Base-by-base conservation (phyloP, 192 early-diverging fungal species). In the Backusella tuberculispora region DNA sequence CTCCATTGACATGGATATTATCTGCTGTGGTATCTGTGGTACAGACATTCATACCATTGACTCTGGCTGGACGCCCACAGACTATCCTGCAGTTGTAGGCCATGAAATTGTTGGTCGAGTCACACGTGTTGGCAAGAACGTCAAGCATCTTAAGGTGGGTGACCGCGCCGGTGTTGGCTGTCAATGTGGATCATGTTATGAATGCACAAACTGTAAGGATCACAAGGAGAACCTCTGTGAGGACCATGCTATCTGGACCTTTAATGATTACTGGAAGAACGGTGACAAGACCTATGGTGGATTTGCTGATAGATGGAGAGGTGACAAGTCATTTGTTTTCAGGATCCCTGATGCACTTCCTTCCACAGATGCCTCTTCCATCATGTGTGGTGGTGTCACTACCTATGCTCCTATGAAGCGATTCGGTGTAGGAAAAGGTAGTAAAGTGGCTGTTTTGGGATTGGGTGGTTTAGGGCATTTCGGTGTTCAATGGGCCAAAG, bases 371-470 rank as follows among this genome's bases (percentile, higher is more conserved):
- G 90, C 89, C 6, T 88, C 90, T 3, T 91, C 93, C 10, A 81
- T 96, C 14, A 64, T 96, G 63, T 96, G 94, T 77, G 93, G 92
- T 41, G 94, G 93, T 37, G 77, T 88, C 66, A 93, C 94, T 17
- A 85, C 89, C 1, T 91, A 71, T 64, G 56, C 78, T 45, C 81
- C 90, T 50, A 74, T 92, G 10, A 69, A 76, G 45, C 78, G 78
- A 1, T 47, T 73, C 64, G 71, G 83, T 7, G 78, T 86, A 47
- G 80, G 80, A 6, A 48, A 83, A 0, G 83, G 84, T 1, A 80
- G 74, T 60, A 66, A 60, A 3, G 87, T 92, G 64, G 90, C 84
- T 63, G 78, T 92, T 48, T 79, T 84, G 41, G 90, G 90, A n/a
- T 77, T 92, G 17, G 90, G 90, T 24, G 87, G 87, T 64, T 78